Conservation (phyloP, 1,284 basidiomycete genomes). For the Irpex sp. region DNA sequence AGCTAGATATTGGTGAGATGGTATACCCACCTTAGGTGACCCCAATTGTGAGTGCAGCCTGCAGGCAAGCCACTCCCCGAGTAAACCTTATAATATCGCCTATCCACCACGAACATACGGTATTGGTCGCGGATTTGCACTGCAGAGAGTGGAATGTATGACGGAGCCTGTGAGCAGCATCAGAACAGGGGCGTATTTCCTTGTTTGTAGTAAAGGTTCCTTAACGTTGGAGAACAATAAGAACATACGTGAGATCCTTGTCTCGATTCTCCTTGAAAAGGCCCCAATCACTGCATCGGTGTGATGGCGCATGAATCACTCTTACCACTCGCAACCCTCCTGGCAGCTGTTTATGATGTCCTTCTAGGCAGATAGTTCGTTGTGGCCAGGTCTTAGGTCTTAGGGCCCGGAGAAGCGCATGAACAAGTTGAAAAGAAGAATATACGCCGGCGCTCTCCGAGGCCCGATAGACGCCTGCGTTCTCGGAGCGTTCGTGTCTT, state of each 20-base stretch:
- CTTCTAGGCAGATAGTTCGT: neutral
- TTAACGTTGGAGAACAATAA: constrained; percentile 19
- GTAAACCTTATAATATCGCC: constrained; percentile 11
- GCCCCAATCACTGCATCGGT: neutral
- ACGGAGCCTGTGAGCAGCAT: neutral
- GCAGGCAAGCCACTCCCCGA: neutral
- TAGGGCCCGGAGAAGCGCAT: neutral
- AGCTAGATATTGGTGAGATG: constrained; percentile 15
- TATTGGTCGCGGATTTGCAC: neutral
- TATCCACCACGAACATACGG: neutral
- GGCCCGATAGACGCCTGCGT: neutral
- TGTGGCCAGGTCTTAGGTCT: neutral
- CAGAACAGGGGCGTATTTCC: constrained; percentile 12
- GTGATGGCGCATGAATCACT: neutral
- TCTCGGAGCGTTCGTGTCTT: neutral
- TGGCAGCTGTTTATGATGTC: neutral
- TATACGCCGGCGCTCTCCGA: neutral
- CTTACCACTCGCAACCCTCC: neutral
- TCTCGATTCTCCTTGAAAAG: neutral
- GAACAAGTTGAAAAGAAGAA: neutral
- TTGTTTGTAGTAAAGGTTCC: constrained; percentile 20
- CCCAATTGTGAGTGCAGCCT: constrained; percentile 20
- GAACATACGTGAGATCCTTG: neutral
- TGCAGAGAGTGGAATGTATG: neutral
- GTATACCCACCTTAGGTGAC: constrained; percentile 21